These are phyloP conservation scores for Meyerozyma elateridarum DNA, from an alignment of 1,139 yeast genomes.

Conservation along the genomic window DNA sequence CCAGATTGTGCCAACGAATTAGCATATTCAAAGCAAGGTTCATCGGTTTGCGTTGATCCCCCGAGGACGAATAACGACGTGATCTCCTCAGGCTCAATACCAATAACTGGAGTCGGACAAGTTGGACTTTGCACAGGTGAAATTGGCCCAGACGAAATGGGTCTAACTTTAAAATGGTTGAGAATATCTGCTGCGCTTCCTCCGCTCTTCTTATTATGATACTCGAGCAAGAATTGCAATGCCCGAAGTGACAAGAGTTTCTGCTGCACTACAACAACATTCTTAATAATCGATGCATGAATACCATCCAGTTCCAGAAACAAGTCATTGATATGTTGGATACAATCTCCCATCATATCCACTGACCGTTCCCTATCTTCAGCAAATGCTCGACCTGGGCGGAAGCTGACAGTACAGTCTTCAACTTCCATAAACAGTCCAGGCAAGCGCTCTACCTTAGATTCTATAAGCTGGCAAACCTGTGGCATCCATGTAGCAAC, in stretches of 20 bases:
- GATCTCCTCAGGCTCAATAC: slow-evolving; percentile 17
- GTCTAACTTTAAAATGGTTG: neutral
- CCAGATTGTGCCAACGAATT: slow-evolving; percentile 36
- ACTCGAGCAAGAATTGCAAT: slow-evolving; percentile 40
- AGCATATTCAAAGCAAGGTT: slow-evolving; percentile 61
- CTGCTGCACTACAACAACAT: slow-evolving; percentile 64
- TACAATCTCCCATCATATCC: slow-evolving; percentile 75
- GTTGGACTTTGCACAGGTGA: neutral
- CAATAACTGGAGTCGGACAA: neutral
- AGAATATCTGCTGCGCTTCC: slow-evolving; percentile 6
- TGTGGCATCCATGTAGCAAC: slow-evolving; percentile 58
- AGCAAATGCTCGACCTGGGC: slow-evolving; percentile 53
- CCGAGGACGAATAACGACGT: slow-evolving; percentile 57
- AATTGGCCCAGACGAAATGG: neutral
- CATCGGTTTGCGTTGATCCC: slow-evolving; percentile 66
- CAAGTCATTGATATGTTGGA: slow-evolving; percentile 77
- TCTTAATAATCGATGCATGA: slow-evolving; percentile 73
- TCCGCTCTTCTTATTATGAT: slow-evolving; percentile 21
- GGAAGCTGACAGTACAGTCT: slow-evolving; percentile 72
- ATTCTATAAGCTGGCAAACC: slow-evolving; percentile 54
- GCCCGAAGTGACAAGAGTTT: slow-evolving; percentile 51
- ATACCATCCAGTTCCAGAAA: slow-evolving; percentile 51
- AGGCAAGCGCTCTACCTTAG: slow-evolving; percentile 75
- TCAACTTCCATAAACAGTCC: slow-evolving; percentile 70
- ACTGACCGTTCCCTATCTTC: slow-evolving; percentile 67